Conservation (phyloP, 2,329 filamentous ascomycete species). For the Penicillium decumbens region DNA sequence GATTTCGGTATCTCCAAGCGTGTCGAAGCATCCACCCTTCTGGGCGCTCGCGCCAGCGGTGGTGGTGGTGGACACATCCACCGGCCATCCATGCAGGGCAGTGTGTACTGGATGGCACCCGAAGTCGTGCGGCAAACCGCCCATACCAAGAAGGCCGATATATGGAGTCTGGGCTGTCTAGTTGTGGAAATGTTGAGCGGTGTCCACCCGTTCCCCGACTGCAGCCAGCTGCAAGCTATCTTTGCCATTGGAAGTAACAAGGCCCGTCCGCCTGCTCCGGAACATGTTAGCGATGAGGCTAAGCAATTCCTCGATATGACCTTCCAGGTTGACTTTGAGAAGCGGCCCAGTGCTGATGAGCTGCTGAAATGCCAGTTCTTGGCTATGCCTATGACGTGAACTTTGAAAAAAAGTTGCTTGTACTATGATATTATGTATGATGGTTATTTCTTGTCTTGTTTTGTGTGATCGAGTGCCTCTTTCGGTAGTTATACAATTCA, state of each 20-base stretch:
- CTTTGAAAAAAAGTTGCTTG: not conserved
- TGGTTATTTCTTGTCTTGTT: conserved; percentile 2
- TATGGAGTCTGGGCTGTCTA: conserved; percentile 94
- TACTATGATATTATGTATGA: conserved; percentile 18
- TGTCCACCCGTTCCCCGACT: conserved; percentile 91
- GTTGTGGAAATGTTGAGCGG: conserved; percentile 99
- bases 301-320: conserved; percentile 78
- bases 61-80: conserved; percentile 44
- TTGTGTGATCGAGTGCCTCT: not conserved
- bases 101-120: conserved; percentile 99
- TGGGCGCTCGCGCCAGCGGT: conserved; percentile 46
- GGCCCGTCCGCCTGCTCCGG: conserved; percentile 82
- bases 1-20: conserved; percentile 99
- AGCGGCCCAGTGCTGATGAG: conserved; percentile 86
- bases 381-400: conserved; percentile 59
- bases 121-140: conserved; percentile 97
- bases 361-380: conserved; percentile 79
- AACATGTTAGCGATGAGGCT: conserved; percentile 78
- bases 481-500: not conserved
- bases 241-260: conserved; percentile 94
- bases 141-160: conserved; percentile 97
- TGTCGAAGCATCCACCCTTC: conserved; percentile 82
- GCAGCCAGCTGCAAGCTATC: conserved; percentile 93
- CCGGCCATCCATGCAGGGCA: conserved; percentile 79
- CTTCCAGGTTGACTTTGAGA: conserved; percentile 93